Base-by-base conservation (phyloP, 331 rosid species). In the Prunus yedoensis region DNA sequence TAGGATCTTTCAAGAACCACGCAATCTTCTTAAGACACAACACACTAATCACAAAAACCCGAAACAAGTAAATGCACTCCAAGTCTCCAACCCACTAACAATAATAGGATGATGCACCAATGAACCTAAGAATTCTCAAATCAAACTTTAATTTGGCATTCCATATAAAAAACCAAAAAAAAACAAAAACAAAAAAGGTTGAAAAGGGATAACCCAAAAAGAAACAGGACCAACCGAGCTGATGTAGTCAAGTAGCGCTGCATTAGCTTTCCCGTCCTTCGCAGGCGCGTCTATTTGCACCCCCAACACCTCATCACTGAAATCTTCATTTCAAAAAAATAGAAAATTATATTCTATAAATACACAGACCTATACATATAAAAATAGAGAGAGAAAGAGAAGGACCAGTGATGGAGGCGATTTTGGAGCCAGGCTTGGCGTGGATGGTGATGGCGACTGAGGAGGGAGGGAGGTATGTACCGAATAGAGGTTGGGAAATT, bases 251-350 rank as follows among this genome's bases (percentile, higher is more conserved):
- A 94, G 86, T 62, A 94, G 97, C 14, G 96, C 97, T 7, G 95
- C 95, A 79, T 94, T 94, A 69, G 98, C 98, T 84, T 94, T 97
- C 13, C 98, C 97, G 75, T 94, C 99, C 77, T 89, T 94, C 0
- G 97, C 90, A 2, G 99, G 99, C 14, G 96, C 96, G 75, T 90
- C 97, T 56, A 91, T 94, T 82, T 91, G 96, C 47, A 94, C 96
- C 25, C 96, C 97, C 25, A 94, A 78, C 2, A 97, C 89, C 38
- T 94, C 96, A 51, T 91, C 92, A 66, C 89, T 82, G 68, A 90
- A 83, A 79, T 91, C 97, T 93, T 79, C 13, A 66, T 70, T 71
- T 35, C 30, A 1, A 58, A 13, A 59, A 21, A 25, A 62, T 5
- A 35, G 21, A 51, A 67, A 4, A 66, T 54, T 10, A 65, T 5